phyloP scores from a whole-genome alignment of 495 filamentous ascomycete genomes.

The Penicillium parvum region DNA sequence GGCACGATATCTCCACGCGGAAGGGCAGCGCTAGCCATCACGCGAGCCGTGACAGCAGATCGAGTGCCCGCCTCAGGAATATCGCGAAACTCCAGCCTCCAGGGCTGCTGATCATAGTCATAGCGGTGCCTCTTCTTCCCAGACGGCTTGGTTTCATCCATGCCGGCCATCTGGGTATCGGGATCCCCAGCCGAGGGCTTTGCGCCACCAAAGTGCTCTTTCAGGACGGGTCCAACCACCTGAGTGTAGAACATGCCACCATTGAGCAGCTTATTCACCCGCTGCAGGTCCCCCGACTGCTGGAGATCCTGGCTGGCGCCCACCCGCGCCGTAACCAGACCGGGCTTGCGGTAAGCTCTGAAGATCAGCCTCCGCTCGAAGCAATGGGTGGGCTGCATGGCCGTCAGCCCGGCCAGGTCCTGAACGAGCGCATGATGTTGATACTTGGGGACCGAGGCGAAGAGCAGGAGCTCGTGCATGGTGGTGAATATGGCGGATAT shows the following conservation, averaged over 20 bases:
- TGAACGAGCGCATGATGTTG: constrained; percentile 58
- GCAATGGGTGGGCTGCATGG: constrained; percentile 58
- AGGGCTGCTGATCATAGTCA: constrained; percentile 38
- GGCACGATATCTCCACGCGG: constrained; percentile 40
- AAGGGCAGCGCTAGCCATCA: constrained; percentile 43
- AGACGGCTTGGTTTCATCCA: constrained; percentile 14
- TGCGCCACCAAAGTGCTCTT: constrained; percentile 32
- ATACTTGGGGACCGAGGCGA: constrained; percentile 45
- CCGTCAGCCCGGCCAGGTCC: constrained; percentile 62
- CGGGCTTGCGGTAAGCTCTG: constrained; percentile 53
- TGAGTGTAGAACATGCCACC: constrained; percentile 50
- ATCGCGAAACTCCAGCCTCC: constrained; percentile 51
- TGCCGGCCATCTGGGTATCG: constrained; percentile 34
- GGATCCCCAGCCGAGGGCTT: constrained; percentile 12
- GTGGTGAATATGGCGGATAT: background rate
- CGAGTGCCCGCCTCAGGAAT: constrained; percentile 48
- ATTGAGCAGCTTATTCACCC: constrained; percentile 45
- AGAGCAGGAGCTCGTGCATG: constrained; percentile 47
- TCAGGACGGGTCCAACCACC: constrained; percentile 39
- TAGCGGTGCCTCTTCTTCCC: constrained; percentile 16
- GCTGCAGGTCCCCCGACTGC: constrained; percentile 38
- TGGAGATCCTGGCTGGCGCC: constrained; percentile 44
- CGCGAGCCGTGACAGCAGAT: constrained; percentile 44
- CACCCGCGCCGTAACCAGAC: constrained; percentile 31
- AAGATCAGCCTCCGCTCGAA: constrained; percentile 62